Base-by-base conservation (phyloP, 1,284 basidiomycete genomes). In the Leccinum fuscescens region DNA sequence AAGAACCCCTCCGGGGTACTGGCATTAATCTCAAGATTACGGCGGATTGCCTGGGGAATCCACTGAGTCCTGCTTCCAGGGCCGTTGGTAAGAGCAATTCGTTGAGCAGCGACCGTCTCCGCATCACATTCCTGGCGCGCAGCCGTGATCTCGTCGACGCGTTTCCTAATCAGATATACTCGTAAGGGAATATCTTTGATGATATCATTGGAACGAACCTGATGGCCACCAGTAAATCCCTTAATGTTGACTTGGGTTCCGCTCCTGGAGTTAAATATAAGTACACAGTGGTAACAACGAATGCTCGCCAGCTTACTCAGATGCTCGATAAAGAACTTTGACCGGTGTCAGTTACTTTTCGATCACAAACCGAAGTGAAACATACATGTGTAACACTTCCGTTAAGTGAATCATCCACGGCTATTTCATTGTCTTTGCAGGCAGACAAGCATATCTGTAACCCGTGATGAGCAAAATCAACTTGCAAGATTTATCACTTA, bases 251-350 rank as follows among this genome's bases (percentile, higher is more conserved):
- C n/a, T 61, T 53, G 9, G 66, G 69, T 1, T 70, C 64, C 35
- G 27, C 35, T n/a, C 58, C 71, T 72, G 31, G 49, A 5, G 7
- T 42, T 6, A 37, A 55, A n/a, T 22, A 31, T 63, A 44, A 62
- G 46, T 27, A 24, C 14, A 35, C 14, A 9, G 11, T 27, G 11
- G 51, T 14, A n/a, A 6, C 7, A 17, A 17, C n/a, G 2, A 54
- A 9, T n/a, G 3, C 4, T 54, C 1, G 8, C 35, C 27, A 33
- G 22, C 71, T 64, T 44, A 74, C 72, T 65, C 31, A 71, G 49
- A 35, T 72, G 66, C 27, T 72, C 64, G 5, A 71, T 59, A 7
- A 71, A 72, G 54, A 74, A 74, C 71, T 71, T 57, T 17, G 4
- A 6, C 3, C 1, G 54, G 53, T 4, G 48, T 73, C 27, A 62